Conservation (phyloP, 345 rosid species). For the Theobroma cacao region DNA sequence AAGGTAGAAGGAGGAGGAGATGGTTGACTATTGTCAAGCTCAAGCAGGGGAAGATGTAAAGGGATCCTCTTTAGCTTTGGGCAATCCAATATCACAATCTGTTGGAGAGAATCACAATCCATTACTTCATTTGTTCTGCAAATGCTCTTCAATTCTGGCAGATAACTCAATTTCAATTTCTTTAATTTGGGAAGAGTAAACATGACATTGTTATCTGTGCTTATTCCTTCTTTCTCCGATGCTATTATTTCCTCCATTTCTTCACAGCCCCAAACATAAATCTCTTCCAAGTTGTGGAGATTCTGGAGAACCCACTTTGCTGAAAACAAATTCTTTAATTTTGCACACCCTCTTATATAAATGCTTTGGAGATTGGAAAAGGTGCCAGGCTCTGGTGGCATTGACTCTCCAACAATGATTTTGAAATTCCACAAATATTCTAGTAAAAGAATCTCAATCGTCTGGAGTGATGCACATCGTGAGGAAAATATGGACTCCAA, state of each 20-base stretch:
- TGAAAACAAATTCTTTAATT: constrained; percentile 13
- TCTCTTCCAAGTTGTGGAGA: constrained; percentile 19
- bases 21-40: too few species aligned
- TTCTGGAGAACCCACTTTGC: not conserved
- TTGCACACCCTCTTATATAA: not conserved
- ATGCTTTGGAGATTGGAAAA: not conserved
- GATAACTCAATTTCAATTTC: not conserved
- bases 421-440: not conserved
- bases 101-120: too few species aligned
- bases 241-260: constrained; percentile 27
- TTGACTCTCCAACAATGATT: not conserved
- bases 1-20: too few species aligned
- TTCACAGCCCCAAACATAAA: not conserved
- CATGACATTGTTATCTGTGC: too few species aligned
- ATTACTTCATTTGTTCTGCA: not conserved
- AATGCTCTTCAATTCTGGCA: constrained; percentile 21
- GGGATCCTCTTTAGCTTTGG: too few species aligned
- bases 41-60: too few species aligned
- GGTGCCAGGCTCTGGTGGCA: not conserved
- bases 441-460: not conserved
- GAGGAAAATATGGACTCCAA: not conserved
- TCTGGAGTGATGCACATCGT: not conserved
- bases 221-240: not conserved
- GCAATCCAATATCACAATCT: too few species aligned
- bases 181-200: not conserved